A percentile compares a stretch with the other conserved stretches of the same genome.
Conservation (phyloP, 176 grass and related monocot genomes). For the Triticum aestivum region IWGSC_CS_RefSeq_v2.1 NC_057800.1:625487949-625488448, state of each 20-base stretch:
- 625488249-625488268: constrained; percentile 39
- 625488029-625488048: constrained; percentile 51
- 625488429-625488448: constrained; percentile 60
- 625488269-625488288: constrained; percentile 61
- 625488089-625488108: constrained; percentile 49
- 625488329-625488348: constrained; percentile 41
- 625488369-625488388: neutral
- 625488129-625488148: constrained; percentile 49
- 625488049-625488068: constrained; percentile 48
- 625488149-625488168: constrained; percentile 55
- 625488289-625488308: constrained; percentile 40
- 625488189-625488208: neutral
- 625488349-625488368: constrained; percentile 24
- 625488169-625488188: constrained; percentile 62
- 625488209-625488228: constrained; percentile 39
- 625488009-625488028: constrained; percentile 24
- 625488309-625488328: constrained; percentile 20
- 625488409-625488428: constrained; percentile 45
- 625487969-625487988: constrained; percentile 37
- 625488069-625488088: constrained; percentile 41
- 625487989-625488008: neutral
- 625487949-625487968: constrained; percentile 57
- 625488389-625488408: neutral
- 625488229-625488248: constrained; percentile 46
- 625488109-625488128: constrained; percentile 48